Conservation (phyloP, 805 yeast genomes). For the Candida ulmi region DNA sequence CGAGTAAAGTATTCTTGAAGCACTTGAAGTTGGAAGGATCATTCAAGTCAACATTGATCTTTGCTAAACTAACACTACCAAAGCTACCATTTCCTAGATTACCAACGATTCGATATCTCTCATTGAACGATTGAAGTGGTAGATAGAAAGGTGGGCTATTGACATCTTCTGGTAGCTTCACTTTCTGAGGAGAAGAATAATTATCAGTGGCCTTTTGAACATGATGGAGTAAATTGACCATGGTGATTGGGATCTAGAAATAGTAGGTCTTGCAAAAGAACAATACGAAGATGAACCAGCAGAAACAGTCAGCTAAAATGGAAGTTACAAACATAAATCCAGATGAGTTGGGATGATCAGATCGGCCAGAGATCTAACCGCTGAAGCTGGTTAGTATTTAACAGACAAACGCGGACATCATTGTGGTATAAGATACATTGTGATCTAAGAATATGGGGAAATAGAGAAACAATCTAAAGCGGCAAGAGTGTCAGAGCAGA, state of each 20-base stretch:
- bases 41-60: slow-evolving; percentile 28
- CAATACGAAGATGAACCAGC: slow-evolving; percentile 2
- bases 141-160: slow-evolving; percentile 33
- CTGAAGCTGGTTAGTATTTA: too few species aligned
- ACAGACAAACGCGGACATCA: too few species aligned
- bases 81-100: slow-evolving; percentile 71
- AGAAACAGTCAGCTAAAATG: not conserved
- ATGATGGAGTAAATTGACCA: not conserved
- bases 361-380: too few species aligned
- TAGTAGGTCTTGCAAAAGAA: slow-evolving; percentile 2
- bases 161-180: slow-evolving; percentile 30
- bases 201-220: too few species aligned
- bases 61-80: slow-evolving; percentile 66
- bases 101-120: slow-evolving; percentile 44
- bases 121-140: slow-evolving; percentile 37
- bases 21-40: slow-evolving; percentile 11
- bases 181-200: not conserved
- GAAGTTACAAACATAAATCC: not conserved
- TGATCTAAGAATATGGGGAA: too few species aligned
- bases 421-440: too few species aligned
- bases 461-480: too few species aligned
- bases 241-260: not conserved
- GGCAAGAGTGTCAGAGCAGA: too few species aligned
- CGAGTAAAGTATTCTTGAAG: slow-evolving; percentile 41
- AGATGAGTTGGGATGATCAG: too few species aligned